phyloP scores from a whole-genome alignment of 1,284 basidiomycete species.

The Apiotrichum laibachii region DNA sequence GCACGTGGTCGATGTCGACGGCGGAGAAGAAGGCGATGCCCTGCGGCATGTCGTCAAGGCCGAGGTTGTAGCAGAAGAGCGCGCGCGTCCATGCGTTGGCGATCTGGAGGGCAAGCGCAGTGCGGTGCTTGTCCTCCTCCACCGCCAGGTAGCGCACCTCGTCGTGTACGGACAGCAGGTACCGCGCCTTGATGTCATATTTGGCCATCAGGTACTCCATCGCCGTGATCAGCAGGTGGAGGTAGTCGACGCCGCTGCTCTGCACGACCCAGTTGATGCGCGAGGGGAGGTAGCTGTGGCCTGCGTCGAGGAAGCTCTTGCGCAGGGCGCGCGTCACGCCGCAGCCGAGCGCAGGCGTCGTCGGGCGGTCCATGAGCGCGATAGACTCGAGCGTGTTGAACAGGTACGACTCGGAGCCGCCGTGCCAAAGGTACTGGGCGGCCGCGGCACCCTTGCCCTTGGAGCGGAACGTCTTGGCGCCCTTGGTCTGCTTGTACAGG shows the following conservation, averaged over 20 bases:
- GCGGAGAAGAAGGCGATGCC: conserved; percentile 95
- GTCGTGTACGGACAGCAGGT: conserved; percentile 96
- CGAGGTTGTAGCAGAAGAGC: conserved; percentile 86
- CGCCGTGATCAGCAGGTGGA: conserved; percentile 90
- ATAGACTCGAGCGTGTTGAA: conserved; percentile 99
- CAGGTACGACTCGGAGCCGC: conserved; percentile 94
- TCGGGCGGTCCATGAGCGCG: conserved; percentile 76
- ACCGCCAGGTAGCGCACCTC: conserved; percentile 90
- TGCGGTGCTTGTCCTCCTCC: conserved; percentile 83
- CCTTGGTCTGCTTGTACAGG: conserved; percentile 91
- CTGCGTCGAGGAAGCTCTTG: conserved; percentile 72
- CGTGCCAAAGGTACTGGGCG: conserved; percentile 83
- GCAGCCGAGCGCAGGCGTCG: conserved; percentile 90
- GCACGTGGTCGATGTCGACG: conserved; percentile 86
- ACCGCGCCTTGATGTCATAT: conserved; percentile 85
- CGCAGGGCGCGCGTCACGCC: conserved; percentile 89
- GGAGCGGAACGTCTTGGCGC: conserved; percentile 69
- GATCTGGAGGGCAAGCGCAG: conserved; percentile 89
- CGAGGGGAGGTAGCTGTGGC: conserved; percentile 82
- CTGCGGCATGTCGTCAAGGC: conserved; percentile 94
- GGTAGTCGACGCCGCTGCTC: conserved; percentile 96
- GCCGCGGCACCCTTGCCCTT: conserved; percentile 25
- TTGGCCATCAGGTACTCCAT: conserved; percentile 84
- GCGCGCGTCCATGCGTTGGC: conserved; percentile 95
- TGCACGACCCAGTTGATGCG: conserved; percentile 99